phyloP scores from a whole-genome alignment of 176 grass and related monocot species.

The Carex myosuroides region DNA sequence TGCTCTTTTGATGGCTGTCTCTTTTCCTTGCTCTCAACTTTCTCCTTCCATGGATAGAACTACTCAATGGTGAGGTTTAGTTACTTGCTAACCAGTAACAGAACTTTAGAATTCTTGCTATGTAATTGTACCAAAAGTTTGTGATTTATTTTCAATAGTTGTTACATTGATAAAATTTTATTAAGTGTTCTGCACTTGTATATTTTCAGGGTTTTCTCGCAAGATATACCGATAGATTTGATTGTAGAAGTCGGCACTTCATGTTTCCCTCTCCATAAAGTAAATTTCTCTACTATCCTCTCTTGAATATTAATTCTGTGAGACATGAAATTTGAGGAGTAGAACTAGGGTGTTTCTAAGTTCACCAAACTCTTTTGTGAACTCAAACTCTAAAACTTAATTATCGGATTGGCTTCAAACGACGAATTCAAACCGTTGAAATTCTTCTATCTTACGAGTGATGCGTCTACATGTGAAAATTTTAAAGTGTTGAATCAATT shows the following conservation, averaged over 20 bases:
- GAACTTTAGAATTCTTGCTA: not conserved
- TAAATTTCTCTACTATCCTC: slow-evolving; percentile 18
- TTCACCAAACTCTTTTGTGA: no score
- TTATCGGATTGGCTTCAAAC: no score
- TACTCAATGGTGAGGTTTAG: slow-evolving; percentile 43
- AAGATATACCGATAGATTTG: slow-evolving; percentile 50
- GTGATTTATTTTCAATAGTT: not conserved
- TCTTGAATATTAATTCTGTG: not conserved
- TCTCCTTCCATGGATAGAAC: slow-evolving; percentile 60
- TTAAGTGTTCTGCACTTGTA: not conserved
- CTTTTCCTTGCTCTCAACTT: slow-evolving; percentile 4
- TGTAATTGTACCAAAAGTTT: not conserved
- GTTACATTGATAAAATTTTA: not conserved
- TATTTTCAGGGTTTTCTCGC: slow-evolving; percentile 43
- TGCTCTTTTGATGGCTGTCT: slow-evolving; percentile 14
- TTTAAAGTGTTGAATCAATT: no score
- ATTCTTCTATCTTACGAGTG: no score
- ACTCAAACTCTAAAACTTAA: no score
- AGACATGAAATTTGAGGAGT: not conserved
- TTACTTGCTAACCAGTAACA: not conserved
- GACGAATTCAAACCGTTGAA: no score
- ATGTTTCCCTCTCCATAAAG: slow-evolving; percentile 81
- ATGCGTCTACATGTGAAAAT: no score
- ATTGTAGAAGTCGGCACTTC: slow-evolving; percentile 40
- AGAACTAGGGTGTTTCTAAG: no score